phyloP scores from a whole-genome alignment of 2,329 filamentous ascomycete genomes.

The Stemphylium beticola region DNA sequence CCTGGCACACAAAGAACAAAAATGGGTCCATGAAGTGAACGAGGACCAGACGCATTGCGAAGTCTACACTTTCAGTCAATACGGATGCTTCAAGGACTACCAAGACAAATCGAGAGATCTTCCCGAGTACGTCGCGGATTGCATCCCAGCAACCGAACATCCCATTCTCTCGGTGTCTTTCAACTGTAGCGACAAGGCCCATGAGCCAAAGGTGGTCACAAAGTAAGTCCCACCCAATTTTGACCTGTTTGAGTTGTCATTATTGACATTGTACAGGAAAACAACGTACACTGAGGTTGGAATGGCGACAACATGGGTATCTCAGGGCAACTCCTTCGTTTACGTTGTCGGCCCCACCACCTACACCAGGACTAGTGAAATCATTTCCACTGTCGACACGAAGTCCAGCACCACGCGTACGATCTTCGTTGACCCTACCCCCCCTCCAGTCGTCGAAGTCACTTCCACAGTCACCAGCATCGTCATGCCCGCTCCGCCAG shows the following conservation, averaged over 20 bases:
- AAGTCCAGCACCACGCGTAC: too few species aligned
- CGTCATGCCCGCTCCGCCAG: too few species aligned
- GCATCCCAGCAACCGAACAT: constrained; percentile 1
- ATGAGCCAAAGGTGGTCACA: not conserved
- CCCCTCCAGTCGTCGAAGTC: too few species aligned
- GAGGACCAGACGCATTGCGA: constrained; percentile 14
- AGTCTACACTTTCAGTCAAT: constrained; percentile 17
- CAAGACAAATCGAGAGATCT: not conserved
- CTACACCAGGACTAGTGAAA: too few species aligned
- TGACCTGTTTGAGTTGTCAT: not conserved
- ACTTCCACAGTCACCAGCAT: too few species aligned
- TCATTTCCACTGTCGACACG: too few species aligned
- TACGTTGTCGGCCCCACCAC: not conserved
- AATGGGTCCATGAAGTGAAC: constrained; percentile 21
- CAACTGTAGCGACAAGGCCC: not conserved
- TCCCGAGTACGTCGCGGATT: constrained; percentile 13
- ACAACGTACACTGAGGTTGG: not conserved
- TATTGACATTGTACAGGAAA: not conserved
- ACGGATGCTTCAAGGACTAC: constrained; percentile 10
- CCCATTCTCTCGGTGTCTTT: not conserved
- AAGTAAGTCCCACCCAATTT: not conserved
- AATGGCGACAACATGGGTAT: too few species aligned
- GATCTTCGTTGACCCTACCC: too few species aligned
- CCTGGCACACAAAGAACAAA: constrained; percentile 8
- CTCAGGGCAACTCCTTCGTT: not conserved